A percentile compares a stretch with the other conserved stretches of the same genome.
Evolutionary conservation across 2,329 filamentous ascomycete genomes (phyloP).

Genomic region (Hortaea werneckii): DNA sequence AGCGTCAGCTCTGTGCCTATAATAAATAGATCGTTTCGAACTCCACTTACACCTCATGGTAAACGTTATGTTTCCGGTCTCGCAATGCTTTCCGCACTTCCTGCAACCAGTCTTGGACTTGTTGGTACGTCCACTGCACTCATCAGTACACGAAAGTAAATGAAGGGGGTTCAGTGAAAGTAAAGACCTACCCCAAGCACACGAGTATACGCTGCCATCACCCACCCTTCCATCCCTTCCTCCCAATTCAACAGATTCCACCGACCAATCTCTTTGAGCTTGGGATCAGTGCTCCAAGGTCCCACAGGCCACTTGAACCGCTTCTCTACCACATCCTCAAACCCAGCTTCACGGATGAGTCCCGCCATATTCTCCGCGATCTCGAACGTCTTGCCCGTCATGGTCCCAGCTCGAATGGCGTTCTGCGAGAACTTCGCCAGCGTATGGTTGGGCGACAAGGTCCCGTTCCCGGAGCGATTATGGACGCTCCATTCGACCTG

Average conservation of each 20-base stretch:
- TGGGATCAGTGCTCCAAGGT: constrained; percentile 30
- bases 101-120: constrained; percentile 26
- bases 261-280: constrained; percentile 29
- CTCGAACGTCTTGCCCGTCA: constrained; percentile 21
- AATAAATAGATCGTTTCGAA: not conserved
- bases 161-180: no score
- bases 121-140: constrained; percentile 22
- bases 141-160: not conserved
- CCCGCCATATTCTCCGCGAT: constrained; percentile 20
- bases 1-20: not conserved
- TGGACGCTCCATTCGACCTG: constrained; percentile 29
- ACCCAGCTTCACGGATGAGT: constrained; percentile 29
- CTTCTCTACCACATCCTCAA: constrained; percentile 35
- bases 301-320: constrained; percentile 34
- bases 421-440: constrained; percentile 18
- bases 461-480: constrained; percentile 19
- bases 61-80: constrained; percentile 28
- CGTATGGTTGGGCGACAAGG: constrained; percentile 13
- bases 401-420: constrained; percentile 12
- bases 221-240: constrained; percentile 33
- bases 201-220: constrained; percentile 30
- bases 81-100: constrained; percentile 22
- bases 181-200: constrained; percentile 23
- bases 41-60: constrained; percentile 29
- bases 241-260: constrained; percentile 31